A percentile compares a stretch with the other conserved stretches of the same genome.
phyloP scores from a whole-genome alignment of 148 eudicot genomes.

The Amaranthus hypochondriacus region DNA sequence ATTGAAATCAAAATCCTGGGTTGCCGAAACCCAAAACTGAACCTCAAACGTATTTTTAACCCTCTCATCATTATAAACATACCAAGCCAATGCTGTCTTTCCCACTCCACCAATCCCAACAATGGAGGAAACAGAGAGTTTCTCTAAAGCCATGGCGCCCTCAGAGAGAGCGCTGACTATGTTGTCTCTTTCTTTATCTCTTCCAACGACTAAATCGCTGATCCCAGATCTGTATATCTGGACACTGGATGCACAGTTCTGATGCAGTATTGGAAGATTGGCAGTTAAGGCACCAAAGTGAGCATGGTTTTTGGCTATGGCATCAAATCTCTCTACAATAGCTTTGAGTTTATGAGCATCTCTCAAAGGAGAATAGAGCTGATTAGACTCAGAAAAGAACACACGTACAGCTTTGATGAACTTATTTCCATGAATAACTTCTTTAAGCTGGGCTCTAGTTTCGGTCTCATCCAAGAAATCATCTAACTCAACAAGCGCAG shows the following conservation, averaged over 20 bases:
- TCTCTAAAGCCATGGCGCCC: neutral
- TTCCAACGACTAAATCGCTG: conserved; percentile 8
- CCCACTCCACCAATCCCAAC: conserved; percentile 18
- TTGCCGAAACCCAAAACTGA: neutral
- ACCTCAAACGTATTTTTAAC: neutral
- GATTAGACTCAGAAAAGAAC: conserved; percentile 6
- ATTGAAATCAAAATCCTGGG: neutral
- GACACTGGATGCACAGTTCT: neutral
- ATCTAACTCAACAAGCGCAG: neutral
- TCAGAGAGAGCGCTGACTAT: neutral
- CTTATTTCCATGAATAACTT: neutral
- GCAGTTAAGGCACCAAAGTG: neutral
- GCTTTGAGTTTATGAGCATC: neutral
- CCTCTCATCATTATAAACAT: neutral
- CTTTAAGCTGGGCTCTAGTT: neutral
- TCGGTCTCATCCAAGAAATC: conserved; percentile 15
- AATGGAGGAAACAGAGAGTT: neutral
- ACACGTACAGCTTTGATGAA: neutral
- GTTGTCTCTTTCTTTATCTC: conserved; percentile 1
- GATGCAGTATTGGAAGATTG: neutral
- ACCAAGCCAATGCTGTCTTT: conserved; percentile 3
- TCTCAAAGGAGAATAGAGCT: neutral
- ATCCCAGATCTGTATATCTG: neutral
- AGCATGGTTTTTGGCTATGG: neutral
- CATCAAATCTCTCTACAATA: neutral